Percentiles rank a stretch among this genome's conserved stretches.
phyloP scores from a whole-genome alignment of 2,329 filamentous ascomycete species.

The Fusarium pseudoanthophilum region DNA sequence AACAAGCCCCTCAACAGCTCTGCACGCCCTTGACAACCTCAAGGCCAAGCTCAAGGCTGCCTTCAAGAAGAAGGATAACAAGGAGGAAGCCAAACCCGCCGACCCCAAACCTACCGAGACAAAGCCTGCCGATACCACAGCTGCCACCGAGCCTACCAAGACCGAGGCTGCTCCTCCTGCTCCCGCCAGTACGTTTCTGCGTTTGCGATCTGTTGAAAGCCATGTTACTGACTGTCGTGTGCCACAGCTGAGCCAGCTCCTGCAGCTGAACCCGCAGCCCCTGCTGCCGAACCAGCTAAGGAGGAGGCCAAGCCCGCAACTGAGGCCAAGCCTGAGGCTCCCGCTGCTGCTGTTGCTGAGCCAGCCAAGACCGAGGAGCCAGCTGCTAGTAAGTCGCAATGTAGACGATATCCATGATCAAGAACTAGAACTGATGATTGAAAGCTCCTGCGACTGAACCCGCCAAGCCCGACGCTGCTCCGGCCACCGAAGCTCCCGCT shows the following conservation, averaged over 20 bases:
- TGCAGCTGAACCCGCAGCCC: constrained; percentile 40
- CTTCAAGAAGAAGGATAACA: constrained; percentile 61
- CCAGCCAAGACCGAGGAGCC: constrained; percentile 42
- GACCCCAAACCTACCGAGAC: constrained; percentile 37
- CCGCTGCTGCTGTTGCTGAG: constrained; percentile 40
- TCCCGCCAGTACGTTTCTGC: constrained; percentile 45
- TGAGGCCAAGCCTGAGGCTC: constrained; percentile 40
- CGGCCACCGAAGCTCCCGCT: constrained; percentile 44
- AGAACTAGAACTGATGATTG: background rate
- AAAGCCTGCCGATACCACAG: constrained; percentile 30
- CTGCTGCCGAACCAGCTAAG: constrained; percentile 43
- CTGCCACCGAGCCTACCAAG: constrained; percentile 49
- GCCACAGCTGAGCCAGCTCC: constrained; percentile 41
- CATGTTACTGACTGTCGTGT: constrained; percentile 17
- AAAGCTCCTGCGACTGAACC: constrained; percentile 42
- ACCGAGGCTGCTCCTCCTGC: constrained; percentile 49
- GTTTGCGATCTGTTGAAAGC: background rate
- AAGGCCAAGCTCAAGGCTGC: constrained; percentile 65
- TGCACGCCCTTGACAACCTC: constrained; percentile 63
- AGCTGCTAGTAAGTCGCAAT: constrained; percentile 34
- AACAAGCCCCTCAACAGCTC: constrained; percentile 53
- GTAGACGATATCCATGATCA: too few species aligned
- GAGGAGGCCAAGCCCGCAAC: constrained; percentile 44
- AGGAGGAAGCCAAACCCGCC: constrained; percentile 46
- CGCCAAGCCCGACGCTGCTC: constrained; percentile 44